These are phyloP conservation scores for Cladophialophora chaetospira DNA, from an alignment of 2,329 filamentous ascomycete genomes.

Conservation along the genomic window DNA sequence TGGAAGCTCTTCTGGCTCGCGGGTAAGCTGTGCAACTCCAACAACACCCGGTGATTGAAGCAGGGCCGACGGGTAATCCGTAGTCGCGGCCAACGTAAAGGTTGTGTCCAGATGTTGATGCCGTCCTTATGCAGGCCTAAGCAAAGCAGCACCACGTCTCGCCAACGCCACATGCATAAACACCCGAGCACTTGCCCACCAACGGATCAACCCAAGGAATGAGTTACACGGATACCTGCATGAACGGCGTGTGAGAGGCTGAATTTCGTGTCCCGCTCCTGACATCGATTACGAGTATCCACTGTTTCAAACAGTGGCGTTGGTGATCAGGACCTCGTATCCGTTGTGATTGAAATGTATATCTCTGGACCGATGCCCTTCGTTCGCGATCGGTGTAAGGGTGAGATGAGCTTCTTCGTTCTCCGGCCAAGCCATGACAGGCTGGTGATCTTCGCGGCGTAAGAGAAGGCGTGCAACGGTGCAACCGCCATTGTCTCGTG, in stretches of 20 bases:
- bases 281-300: background rate
- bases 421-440: background rate
- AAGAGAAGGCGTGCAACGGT: too few species aligned
- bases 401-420: background rate
- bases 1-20: background rate
- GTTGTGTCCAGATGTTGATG: too few species aligned
- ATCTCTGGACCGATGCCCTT: background rate
- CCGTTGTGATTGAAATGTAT: constrained; percentile 8
- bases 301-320: constrained; percentile 13
- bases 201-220: constrained; percentile 24
- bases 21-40: too few species aligned
- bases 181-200: background rate
- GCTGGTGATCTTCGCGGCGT: background rate
- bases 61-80: too few species aligned
- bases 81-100: too few species aligned
- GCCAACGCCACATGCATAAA: background rate
- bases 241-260: constrained; percentile 5
- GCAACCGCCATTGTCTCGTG: background rate
- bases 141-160: too few species aligned
- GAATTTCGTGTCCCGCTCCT: constrained; percentile 1
- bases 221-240: constrained; percentile 17
- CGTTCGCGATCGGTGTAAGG: background rate
- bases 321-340: background rate
- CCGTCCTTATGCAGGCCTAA: too few species aligned
- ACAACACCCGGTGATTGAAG: too few species aligned